Evolutionary conservation across 371 early-diverging fungal species (phyloP).

Genomic region (Mucor sp.): DNA sequence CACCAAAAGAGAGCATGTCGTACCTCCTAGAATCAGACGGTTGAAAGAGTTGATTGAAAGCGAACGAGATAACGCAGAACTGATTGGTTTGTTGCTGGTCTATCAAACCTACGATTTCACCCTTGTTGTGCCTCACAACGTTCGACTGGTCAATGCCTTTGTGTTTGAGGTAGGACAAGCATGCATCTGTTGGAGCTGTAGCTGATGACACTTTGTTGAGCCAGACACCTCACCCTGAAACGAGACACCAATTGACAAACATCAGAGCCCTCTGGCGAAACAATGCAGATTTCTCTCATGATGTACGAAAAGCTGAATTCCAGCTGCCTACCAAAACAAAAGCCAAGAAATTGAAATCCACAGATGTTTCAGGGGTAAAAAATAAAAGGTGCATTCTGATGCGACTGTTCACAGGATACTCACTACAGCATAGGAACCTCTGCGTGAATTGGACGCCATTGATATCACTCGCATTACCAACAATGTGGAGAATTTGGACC

Average conservation of each 20-base stretch:
- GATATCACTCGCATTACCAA: conserved; percentile 29
- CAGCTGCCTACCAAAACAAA: conserved; percentile 5
- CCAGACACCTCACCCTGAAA: conserved; percentile 43
- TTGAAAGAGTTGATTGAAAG: conserved; percentile 44
- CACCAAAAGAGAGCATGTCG: conserved; percentile 52
- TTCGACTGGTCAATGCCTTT: conserved; percentile 5
- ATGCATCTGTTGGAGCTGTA: no score
- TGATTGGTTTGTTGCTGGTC: conserved; percentile 43
- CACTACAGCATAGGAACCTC: not conserved
- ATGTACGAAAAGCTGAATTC: conserved; percentile 10
- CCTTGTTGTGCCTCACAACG: conserved; percentile 29
- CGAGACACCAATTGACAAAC: conserved; percentile 27
- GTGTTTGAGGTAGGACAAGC: conserved; percentile 7
- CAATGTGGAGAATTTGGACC: conserved; percentile 39
- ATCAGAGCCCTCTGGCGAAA: conserved; percentile 35
- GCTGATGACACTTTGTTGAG: not conserved
- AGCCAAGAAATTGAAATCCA: not conserved
- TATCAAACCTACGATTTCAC: conserved; percentile 46
- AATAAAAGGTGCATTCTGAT: no score
- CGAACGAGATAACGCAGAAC: conserved; percentile 36
- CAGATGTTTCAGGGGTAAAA: not conserved
- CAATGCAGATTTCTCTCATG: not conserved
- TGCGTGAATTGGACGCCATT: conserved; percentile 13
- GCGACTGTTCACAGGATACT: not conserved
- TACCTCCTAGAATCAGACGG: conserved; percentile 45